A percentile compares a stretch with the other conserved stretches of the same genome.
These are phyloP conservation scores for Phialophora chinensis DNA, from an alignment of 2,329 filamentous ascomycete species.

Conservation along the genomic window DNA sequence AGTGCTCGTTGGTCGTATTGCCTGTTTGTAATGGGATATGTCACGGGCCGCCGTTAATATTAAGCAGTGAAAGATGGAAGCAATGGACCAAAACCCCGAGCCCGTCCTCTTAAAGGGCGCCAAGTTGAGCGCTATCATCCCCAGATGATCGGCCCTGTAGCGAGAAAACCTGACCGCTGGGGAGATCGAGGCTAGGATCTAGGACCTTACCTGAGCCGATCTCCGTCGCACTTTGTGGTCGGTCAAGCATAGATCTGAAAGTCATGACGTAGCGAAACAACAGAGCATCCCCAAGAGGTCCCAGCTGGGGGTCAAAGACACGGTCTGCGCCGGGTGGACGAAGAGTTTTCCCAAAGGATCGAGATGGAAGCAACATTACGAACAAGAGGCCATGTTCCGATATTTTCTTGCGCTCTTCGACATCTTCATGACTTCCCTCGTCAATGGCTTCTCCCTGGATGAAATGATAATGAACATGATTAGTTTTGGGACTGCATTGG, in stretches of 20 bases:
- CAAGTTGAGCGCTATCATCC: not conserved
- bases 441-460: not conserved
- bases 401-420: not conserved
- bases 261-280: slow-evolving; percentile 22
- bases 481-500: not conserved
- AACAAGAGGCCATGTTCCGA: not conserved
- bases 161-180: not conserved
- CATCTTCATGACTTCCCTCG: not conserved
- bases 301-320: not conserved
- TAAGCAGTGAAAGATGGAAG: not conserved
- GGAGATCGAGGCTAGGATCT: slow-evolving; percentile 2
- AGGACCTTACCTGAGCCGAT: not conserved
- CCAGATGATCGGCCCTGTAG: not conserved
- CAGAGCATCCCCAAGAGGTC: not conserved
- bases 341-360: not conserved
- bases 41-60: not conserved
- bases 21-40: not conserved
- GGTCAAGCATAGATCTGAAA: slow-evolving; percentile 9
- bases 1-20: not conserved
- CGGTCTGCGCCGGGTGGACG: not conserved
- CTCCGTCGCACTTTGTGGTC: not conserved
- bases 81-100: not conserved
- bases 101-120: not conserved
- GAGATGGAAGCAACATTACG: not conserved
- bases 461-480: not conserved